Conservation (phyloP, 805 yeast genomes). For the Barnettozyma botsteinii region DNA sequence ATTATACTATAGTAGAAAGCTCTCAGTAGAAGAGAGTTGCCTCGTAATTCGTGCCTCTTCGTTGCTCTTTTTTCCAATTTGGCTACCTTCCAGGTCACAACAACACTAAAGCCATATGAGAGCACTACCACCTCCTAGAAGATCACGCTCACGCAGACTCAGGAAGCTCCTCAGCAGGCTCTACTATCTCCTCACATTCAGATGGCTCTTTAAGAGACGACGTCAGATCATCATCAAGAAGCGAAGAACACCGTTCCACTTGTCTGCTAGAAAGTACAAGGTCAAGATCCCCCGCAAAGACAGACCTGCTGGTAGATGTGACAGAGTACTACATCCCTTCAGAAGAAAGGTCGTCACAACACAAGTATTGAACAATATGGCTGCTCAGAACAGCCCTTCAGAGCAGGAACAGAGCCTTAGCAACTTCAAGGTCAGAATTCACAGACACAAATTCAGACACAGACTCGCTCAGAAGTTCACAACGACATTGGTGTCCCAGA, state of each 20-base stretch:
- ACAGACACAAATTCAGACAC: background rate
- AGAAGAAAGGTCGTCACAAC: conserved; percentile 11
- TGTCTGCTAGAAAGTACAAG: conserved; percentile 18
- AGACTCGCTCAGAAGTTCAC: background rate
- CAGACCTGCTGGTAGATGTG: background rate
- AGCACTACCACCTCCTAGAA: conserved; percentile 24
- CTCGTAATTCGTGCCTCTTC: background rate
- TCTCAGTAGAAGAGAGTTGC: too few species aligned
- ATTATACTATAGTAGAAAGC: too few species aligned
- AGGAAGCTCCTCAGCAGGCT: conserved; percentile 13
- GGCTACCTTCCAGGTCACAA: too few species aligned
- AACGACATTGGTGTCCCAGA: background rate
- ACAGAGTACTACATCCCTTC: background rate
- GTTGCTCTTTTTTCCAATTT: background rate
- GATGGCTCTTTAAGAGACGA: conserved; percentile 12
- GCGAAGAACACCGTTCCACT: conserved; percentile 22
- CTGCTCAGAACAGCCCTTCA: background rate
- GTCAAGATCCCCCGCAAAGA: conserved; percentile 13
- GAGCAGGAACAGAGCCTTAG: background rate
- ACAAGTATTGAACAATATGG: conserved; percentile 12
- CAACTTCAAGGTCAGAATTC: background rate
- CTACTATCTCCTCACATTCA: conserved; percentile 15
- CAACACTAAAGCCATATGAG: conserved; percentile 18
- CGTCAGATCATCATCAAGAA: conserved; percentile 13
- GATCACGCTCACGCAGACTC: conserved; percentile 19